Percentiles rank a stretch among this genome's conserved stretches.
These are phyloP conservation scores for Wickerhamiella dianesei DNA, from an alignment of 805 yeast genomes.

Conservation along the genomic window DNA sequence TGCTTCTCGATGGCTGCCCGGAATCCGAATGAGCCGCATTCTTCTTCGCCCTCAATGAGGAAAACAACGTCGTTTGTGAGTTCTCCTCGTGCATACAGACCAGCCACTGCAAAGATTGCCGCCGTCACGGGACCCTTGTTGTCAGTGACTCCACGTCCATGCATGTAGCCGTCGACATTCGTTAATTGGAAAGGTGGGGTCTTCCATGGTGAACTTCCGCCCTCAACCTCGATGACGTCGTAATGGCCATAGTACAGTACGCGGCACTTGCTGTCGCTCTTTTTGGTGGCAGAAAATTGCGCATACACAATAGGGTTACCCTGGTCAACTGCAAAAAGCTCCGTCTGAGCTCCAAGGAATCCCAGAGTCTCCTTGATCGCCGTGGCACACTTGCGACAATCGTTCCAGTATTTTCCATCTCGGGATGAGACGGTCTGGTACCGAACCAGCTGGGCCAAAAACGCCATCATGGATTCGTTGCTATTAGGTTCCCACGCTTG, in stretches of 20 bases:
- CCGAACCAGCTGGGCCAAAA: slow-evolving; percentile 48
- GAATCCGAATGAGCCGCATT: slow-evolving; percentile 81
- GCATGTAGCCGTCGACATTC: slow-evolving; percentile 70
- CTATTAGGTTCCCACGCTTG: slow-evolving; percentile 25
- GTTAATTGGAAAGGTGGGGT: slow-evolving; percentile 67
- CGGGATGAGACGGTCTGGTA: slow-evolving; percentile 67
- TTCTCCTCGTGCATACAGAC: slow-evolving; percentile 37
- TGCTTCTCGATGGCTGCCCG: slow-evolving; percentile 44
- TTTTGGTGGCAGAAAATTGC: slow-evolving; percentile 30
- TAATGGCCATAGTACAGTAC: slow-evolving; percentile 91
- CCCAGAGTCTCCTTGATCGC: slow-evolving; percentile 49
- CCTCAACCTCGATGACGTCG: slow-evolving; percentile 75
- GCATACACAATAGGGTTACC: slow-evolving; percentile 84
- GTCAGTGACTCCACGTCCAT: slow-evolving; percentile 88
- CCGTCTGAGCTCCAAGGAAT: slow-evolving; percentile 50
- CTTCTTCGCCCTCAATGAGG: slow-evolving; percentile 90
- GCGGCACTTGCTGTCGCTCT: slow-evolving; percentile 24
- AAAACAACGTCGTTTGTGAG: slow-evolving; percentile 66
- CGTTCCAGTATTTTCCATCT: slow-evolving; percentile 56
- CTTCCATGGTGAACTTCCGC: slow-evolving; percentile 42
- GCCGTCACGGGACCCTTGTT: slow-evolving; percentile 90
- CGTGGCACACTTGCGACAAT: slow-evolving; percentile 77
- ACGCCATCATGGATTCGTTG: slow-evolving; percentile 50
- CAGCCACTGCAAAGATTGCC: slow-evolving; percentile 75
- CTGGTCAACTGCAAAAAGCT: slow-evolving; percentile 55